Base-by-base conservation (phyloP, 345 rosid genomes). In the Raphanus sativus region DNA sequence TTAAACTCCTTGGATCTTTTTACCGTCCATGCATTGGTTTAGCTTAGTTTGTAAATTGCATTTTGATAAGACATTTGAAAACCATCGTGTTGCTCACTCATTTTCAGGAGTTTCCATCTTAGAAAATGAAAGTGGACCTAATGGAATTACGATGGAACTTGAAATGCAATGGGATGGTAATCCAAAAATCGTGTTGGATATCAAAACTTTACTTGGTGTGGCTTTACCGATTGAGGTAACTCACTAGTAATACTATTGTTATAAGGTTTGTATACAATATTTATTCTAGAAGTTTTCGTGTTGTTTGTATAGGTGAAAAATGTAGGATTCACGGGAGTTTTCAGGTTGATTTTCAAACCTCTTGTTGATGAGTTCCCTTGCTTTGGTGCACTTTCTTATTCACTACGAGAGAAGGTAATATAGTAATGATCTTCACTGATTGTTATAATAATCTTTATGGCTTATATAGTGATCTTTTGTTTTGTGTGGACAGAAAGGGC, bases 161-260 rank as follows among this genome's bases (percentile, higher is more conserved):
- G 98, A 92, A 79, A 78, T 94, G 89, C 91, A 92, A 79, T 94
- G 98, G 98, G 98, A 94, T 68, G 98, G 97, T 8, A 85, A 92
- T 75, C 97, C 98, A 4, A 85, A 77, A 67, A 88, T 94, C 26
- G 91, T 87, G 30, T 91, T 92, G 55, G 91, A 83, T 76, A 77
- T 94, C 77, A 86, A 88, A 67, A 92, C 98, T 17, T 84, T 71
- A 82, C 76, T 94, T 54, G 98, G 98, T 0, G 86, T 94, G 6
- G 84, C 88, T 32, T 82, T 94, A 45, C 98, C 97, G 0, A 83
- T 92, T 10, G 90, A 92, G 96, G 98, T 94, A 81, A 56, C 28
- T 65, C 63, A 65, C 64, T 45, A 11, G 12, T 50, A 21, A 56
- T 30, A 52, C 3, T 21, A 9, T 29, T 17, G 29, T 42, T 15